Evolutionary conservation across 176 grass and related monocot species (phyloP).

Genomic region (Triticum turgidum): DNA sequence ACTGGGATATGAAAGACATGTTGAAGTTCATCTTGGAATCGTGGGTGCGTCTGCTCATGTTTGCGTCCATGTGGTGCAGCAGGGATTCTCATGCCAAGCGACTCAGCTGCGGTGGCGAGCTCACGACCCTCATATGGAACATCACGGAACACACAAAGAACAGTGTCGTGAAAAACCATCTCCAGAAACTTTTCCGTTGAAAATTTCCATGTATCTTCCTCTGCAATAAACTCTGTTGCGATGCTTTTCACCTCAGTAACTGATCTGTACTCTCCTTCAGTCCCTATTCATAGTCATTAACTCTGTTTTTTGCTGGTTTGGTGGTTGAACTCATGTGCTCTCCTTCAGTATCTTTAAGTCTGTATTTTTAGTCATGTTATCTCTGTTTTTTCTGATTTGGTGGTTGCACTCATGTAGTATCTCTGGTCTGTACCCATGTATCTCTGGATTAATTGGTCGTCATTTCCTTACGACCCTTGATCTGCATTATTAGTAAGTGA

Average conservation of each 20-base stretch:
- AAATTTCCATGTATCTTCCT: too few relatives aligned
- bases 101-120: background rate
- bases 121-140: background rate
- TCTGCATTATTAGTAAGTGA: too few relatives aligned
- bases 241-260: too few relatives aligned
- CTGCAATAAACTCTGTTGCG: too few relatives aligned
- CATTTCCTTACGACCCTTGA: too few relatives aligned
- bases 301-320: too few relatives aligned
- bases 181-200: background rate
- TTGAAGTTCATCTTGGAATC: background rate
- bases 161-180: background rate
- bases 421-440: background rate
- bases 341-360: too few relatives aligned
- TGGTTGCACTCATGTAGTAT: too few relatives aligned
- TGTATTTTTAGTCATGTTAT: too few relatives aligned
- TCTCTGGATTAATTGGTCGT: background rate
- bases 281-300: background rate
- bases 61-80: background rate
- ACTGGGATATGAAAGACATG: background rate
- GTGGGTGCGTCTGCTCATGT: background rate
- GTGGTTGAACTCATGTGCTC: background rate
- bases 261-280: background rate
- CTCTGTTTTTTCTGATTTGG: too few relatives aligned
- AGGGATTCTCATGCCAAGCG: background rate
- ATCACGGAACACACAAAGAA: background rate